Percentiles rank a stretch among this genome's conserved stretches.
Evolutionary conservation across 2,329 filamentous ascomycete species (phyloP).

Genomic region (Escovopsis sp.): DNA sequence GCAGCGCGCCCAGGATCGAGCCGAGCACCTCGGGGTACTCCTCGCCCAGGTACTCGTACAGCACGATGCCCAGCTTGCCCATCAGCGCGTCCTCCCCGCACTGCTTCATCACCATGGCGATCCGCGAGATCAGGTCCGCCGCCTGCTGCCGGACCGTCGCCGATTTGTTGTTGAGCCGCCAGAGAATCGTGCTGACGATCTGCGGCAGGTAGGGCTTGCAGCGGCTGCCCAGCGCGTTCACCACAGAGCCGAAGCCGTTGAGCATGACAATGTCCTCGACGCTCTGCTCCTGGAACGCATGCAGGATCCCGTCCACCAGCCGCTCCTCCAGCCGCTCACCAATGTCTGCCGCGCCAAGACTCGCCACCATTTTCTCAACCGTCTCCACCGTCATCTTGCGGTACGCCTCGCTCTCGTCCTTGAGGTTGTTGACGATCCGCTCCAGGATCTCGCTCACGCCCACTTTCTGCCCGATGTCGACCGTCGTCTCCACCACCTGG

Average conservation of each 20-base stretch:
- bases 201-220: slow-evolving; percentile 96
- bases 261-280: slow-evolving; percentile 93
- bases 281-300: slow-evolving; percentile 95
- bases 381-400: slow-evolving; percentile 99
- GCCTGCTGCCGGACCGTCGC: slow-evolving; percentile 94
- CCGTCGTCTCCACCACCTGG: slow-evolving; percentile 94
- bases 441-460: slow-evolving; percentile 91
- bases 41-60: slow-evolving; percentile 97
- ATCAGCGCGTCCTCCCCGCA: slow-evolving; percentile 92
- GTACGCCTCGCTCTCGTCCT: slow-evolving; percentile 95
- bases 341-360: slow-evolving; percentile 85
- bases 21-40: slow-evolving; percentile 97
- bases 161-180: slow-evolving; percentile 95
- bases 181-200: slow-evolving; percentile 92
- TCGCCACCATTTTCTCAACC: slow-evolving; percentile 88
- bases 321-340: slow-evolving; percentile 84
- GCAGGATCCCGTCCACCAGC: slow-evolving; percentile 85
- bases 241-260: slow-evolving; percentile 94
- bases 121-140: slow-evolving; percentile 88
- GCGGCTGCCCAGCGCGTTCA: slow-evolving; percentile 83
- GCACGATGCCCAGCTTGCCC: slow-evolving; percentile 83
- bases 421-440: slow-evolving; percentile 84
- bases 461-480: slow-evolving; percentile 96
- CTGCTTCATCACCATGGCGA: slow-evolving; percentile 98
- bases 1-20: slow-evolving; percentile 85